Evolutionary conservation across 805 yeast species (phyloP).

Genomic region (Yarrowia yakushimensis): DNA sequence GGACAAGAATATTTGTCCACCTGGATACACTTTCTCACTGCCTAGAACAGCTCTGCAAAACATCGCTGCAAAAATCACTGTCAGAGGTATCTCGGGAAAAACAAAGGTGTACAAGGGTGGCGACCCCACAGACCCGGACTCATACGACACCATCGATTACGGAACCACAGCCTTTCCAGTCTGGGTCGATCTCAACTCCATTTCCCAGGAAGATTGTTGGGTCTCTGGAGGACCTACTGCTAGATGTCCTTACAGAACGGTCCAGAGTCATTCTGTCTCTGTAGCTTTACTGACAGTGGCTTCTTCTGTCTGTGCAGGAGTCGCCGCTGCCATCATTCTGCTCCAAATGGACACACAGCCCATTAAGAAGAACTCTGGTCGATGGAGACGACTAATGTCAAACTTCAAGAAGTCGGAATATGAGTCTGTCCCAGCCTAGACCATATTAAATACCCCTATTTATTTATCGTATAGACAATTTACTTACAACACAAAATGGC

Average conservation of each 20-base stretch:
- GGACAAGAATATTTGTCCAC: constrained; percentile 38
- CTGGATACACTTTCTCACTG: constrained; percentile 40
- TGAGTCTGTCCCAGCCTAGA: constrained; percentile 82
- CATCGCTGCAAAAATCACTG: constrained; percentile 29
- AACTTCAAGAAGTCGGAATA: constrained; percentile 59
- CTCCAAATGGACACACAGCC: constrained; percentile 63
- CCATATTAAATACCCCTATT: constrained; percentile 8
- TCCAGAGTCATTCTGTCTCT: constrained; percentile 53
- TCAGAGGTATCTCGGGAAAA: not conserved
- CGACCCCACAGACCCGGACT: constrained; percentile 7
- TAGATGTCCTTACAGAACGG: constrained; percentile 68
- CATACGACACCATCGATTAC: constrained; percentile 13
- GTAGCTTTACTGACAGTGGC: constrained; percentile 65
- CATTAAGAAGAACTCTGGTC: constrained; percentile 62
- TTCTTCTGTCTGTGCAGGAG: constrained; percentile 51
- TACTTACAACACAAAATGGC: not conserved
- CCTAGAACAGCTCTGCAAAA: constrained; percentile 55
- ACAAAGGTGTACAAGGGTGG: constrained; percentile 16
- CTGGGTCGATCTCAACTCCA: constrained; percentile 83
- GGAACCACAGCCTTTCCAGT: constrained; percentile 41
- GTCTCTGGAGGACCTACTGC: constrained; percentile 78
- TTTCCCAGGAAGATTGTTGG: constrained; percentile 75
- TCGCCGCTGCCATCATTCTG: constrained; percentile 50
- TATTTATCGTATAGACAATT: constrained; percentile 34
- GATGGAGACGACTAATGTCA: constrained; percentile 57